These are phyloP conservation scores for Cutaneotrichosporon mucoides DNA, from an alignment of 1,284 basidiomycete species.

Conservation along the genomic window DNA sequence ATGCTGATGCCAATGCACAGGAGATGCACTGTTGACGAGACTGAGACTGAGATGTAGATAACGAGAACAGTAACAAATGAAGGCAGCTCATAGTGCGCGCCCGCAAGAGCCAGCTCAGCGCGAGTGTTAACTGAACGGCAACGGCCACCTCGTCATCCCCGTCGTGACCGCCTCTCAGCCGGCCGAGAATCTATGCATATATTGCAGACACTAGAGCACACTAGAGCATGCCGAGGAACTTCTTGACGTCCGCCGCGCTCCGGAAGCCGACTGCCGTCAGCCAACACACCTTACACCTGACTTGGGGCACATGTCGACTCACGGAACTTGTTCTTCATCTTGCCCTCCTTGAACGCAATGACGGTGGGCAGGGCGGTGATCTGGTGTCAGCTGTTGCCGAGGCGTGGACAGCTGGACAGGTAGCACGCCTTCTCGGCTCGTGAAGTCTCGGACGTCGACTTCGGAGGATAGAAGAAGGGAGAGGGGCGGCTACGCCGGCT, in stretches of 20 bases:
- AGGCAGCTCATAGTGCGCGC: no score
- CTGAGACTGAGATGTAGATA: no score
- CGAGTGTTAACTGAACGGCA: no score
- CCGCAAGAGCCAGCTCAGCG: no score
- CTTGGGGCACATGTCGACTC: conserved; percentile 14
- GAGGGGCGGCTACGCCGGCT: background rate
- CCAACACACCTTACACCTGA: background rate
- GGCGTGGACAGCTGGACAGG: no score
- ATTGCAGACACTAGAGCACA: background rate
- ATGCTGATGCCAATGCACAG: no score
- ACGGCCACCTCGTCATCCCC: no score
- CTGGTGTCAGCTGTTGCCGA: conserved; percentile 15
- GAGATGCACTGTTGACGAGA: no score
- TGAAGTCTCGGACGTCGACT: no score
- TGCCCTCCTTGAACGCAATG: conserved; percentile 48
- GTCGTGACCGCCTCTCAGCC: no score
- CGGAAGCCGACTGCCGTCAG: conserved; percentile 40
- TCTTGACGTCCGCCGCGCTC: conserved; percentile 40
- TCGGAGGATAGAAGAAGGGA: no score
- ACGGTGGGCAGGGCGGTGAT: conserved; percentile 47
- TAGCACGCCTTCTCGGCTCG: background rate
- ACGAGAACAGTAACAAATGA: no score
- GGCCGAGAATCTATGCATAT: conserved; percentile 2
- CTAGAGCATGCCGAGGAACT: conserved; percentile 41
- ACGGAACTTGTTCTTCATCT: conserved; percentile 47